These are phyloP conservation scores for Herpetomonas tarakana DNA, from an alignment of 208 protist genomes.

Conservation along the genomic window DNA sequence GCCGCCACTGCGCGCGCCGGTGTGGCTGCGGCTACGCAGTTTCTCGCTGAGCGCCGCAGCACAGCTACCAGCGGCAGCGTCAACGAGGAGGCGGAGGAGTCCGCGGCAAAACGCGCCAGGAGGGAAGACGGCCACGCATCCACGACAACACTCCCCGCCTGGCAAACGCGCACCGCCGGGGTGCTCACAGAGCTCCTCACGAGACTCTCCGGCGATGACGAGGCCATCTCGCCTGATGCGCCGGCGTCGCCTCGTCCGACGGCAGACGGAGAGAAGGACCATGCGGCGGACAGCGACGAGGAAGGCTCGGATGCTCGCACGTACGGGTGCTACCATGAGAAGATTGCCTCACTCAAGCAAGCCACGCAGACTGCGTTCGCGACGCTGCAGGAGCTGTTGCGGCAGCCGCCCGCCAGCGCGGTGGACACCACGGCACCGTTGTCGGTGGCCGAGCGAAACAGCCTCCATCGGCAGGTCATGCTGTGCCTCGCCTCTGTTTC, in stretches of 20 bases:
- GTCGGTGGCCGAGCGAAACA: neutral
- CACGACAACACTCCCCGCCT: conserved; percentile 3
- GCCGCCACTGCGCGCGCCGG: conserved; percentile 13
- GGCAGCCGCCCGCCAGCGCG: neutral
- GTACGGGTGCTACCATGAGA: conserved; percentile 26
- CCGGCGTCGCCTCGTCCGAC: neutral
- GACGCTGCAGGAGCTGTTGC: conserved; percentile 12
- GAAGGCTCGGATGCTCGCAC: conserved; percentile 4
- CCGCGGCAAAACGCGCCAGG: neutral
- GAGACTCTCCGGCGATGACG: conserved; percentile 15
- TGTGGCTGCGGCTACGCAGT: conserved; percentile 7
- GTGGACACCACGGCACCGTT: neutral
- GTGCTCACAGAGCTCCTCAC: conserved; percentile 19
- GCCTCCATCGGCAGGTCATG: conserved; percentile 1
- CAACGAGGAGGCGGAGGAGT: conserved; percentile 21
- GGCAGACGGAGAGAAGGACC: conserved; percentile 4
- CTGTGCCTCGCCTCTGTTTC: neutral
- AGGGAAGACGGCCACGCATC: too few species aligned
- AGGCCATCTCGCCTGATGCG: conserved; percentile 4
- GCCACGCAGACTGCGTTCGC: conserved; percentile 14
- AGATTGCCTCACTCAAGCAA: conserved; percentile 6
- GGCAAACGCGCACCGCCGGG: conserved; percentile 12
- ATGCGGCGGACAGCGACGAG: conserved; percentile 3
- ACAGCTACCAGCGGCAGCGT: conserved; percentile 24
- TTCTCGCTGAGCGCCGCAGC: conserved; percentile 10